A percentile compares a stretch with the other conserved stretches of the same genome.
Evolutionary conservation across 2,329 filamentous ascomycete genomes (phyloP).

Genomic region (Ascochyta clinopodiicola): DNA sequence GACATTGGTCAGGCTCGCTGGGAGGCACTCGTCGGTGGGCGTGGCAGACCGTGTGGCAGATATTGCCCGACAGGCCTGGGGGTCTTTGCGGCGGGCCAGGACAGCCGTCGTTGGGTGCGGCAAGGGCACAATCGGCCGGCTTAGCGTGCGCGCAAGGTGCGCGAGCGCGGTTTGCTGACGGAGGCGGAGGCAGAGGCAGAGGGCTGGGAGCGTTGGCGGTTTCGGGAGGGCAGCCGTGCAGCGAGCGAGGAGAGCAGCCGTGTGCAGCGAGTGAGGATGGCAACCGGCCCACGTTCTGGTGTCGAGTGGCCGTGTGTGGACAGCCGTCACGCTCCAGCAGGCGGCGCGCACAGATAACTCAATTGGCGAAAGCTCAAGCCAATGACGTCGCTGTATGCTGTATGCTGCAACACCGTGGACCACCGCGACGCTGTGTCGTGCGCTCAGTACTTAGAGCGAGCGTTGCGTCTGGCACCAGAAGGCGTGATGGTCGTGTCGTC

Average conservation of each 20-base stretch:
- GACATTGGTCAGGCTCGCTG: slow-evolving; percentile 51
- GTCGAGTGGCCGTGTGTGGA: slow-evolving; percentile 34
- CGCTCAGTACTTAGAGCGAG: slow-evolving; percentile 9
- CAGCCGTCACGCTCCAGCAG: slow-evolving; percentile 24
- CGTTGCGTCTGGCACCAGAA: slow-evolving; percentile 1
- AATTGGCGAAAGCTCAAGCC: slow-evolving; percentile 27
- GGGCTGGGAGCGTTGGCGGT: background rate
- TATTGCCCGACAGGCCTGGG: slow-evolving; percentile 34
- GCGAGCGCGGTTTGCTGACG: slow-evolving; percentile 13
- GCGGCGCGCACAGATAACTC: slow-evolving; percentile 29
- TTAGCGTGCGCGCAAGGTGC: slow-evolving; percentile 23
- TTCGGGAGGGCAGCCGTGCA: slow-evolving; percentile 13
- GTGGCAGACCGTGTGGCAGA: slow-evolving; percentile 46
- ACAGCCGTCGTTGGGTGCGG: slow-evolving; percentile 20
- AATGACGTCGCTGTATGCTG: slow-evolving; percentile 32
- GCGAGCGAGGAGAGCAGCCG: slow-evolving; percentile 30
- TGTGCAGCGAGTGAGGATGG: slow-evolving; percentile 31
- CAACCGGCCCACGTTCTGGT: slow-evolving; percentile 38
- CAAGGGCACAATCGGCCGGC: slow-evolving; percentile 21
- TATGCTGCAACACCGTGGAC: slow-evolving; percentile 16
- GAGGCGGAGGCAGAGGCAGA: background rate
- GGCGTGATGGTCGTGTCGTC: background rate
- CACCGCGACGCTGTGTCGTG: background rate
- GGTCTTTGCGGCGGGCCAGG: slow-evolving; percentile 26
- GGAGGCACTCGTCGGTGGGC: slow-evolving; percentile 28